Base-by-base conservation (phyloP, 495 filamentous ascomycete genomes). In the Lichenothelia convexa region DNA sequence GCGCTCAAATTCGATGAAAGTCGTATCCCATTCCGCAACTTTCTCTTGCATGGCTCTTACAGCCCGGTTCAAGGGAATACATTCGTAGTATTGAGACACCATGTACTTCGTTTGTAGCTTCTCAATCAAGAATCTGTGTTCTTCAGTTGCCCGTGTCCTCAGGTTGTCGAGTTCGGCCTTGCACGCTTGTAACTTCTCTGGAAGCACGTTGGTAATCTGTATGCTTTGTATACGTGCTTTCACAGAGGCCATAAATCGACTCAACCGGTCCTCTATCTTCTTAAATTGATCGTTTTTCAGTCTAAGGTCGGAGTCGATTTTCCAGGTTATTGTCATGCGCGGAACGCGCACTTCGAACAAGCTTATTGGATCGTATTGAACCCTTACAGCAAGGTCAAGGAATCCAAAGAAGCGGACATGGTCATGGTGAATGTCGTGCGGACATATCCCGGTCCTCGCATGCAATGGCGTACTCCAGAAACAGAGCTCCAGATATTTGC, bases 331-430 rank as follows among this genome's bases (percentile, higher is more conserved):
- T 32, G 78, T 73, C 8, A 80, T 72, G 18, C 87, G 66, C 9
- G 91, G 91, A 18, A 95, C 89, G 35, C 93, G 72, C 33, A 99
- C 87, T 54, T 99, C 91, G n/a, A 93, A 74, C 1, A 94, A 65
- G 43, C 86, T 79, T 30, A 95, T 83, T 0, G 74, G 66, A 40
- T 99, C 89, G 51, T 91, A 93, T 47, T 94, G 87, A 39, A 99
- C 72, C 17, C 83, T 69, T 18, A 99, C 57, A 13, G 82, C 80
- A 45, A 86, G 64, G 46, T 89, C 79, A 30, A 80, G 73, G 51
- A 82, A 80, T 31, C 86, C 86, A 55, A 95, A 95, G 47, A 82
- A 95, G 16, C 84, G 70, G 26, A 94, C 65, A 48, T 95, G 84
- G 52, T 95, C 78, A 30, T 78, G 73, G 54, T 93, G 82, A 39